phyloP scores from a whole-genome alignment of 1,284 basidiomycete species.

The Albatrellus sp. region DNA sequence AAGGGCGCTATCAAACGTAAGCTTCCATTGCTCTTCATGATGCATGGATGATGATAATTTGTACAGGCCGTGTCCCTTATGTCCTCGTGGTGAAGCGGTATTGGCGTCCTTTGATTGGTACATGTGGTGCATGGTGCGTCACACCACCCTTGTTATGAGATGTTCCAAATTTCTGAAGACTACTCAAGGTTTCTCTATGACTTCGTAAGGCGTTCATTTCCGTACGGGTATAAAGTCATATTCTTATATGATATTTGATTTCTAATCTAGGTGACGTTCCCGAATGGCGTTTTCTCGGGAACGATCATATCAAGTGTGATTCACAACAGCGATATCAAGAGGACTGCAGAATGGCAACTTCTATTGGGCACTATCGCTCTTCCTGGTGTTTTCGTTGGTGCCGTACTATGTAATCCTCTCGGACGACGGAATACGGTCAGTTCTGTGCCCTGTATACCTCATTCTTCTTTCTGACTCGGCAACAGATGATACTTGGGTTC shows the following conservation, averaged over 20 bases:
- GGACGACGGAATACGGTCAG: conserved; percentile 51
- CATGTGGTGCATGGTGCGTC: conserved; percentile 54
- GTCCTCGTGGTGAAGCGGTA: conserved; percentile 50
- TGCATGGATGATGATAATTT: conserved; percentile 3
- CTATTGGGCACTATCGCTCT: conserved; percentile 56
- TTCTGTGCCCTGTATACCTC: neutral
- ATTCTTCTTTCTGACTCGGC: neutral
- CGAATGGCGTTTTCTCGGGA: conserved; percentile 54
- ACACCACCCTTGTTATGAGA: neutral
- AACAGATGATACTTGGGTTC: conserved; percentile 64
- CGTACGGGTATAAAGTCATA: neutral
- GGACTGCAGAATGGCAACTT: conserved; percentile 61
- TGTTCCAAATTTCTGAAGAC: too few relatives aligned
- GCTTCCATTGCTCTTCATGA: conserved; percentile 9
- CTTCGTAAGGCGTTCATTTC: conserved; percentile 30
- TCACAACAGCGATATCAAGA: conserved; percentile 37
- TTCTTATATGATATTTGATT: neutral
- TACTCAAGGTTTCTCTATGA: conserved; percentile 57
- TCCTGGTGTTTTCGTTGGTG: conserved; percentile 52
- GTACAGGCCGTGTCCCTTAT: conserved; percentile 48
- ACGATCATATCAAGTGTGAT: conserved; percentile 54
- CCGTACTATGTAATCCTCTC: conserved; percentile 48
- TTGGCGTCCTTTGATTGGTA: conserved; percentile 59
- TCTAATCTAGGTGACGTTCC: conserved; percentile 43
- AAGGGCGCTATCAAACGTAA: conserved; percentile 53